Base-by-base conservation (phyloP, 1,139 yeast species). In the Meyerozyma athensensis region DNA sequence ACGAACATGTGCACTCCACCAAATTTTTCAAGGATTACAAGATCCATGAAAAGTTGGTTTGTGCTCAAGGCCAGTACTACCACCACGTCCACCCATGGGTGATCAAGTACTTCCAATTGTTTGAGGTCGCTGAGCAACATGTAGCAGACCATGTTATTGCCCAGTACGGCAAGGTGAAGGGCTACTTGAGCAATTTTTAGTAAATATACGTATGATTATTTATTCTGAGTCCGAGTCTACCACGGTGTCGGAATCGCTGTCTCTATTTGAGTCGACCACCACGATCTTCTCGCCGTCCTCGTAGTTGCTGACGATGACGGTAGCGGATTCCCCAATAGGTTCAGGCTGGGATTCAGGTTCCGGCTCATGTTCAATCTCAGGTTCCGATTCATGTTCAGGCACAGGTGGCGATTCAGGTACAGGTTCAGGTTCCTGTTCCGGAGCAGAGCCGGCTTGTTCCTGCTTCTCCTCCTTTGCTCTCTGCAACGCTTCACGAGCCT, bases 401-500 rank as follows among this genome's bases (percentile, higher is more conserved):
- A 16, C 31, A 3, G 20, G n/a, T n/a, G n/a, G n/a, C n/a, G n/a
- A n/a, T 13, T 21, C 26, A 2, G 17, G 18, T 5, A 7, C 35
- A 4, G 7, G 18, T 21, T 3, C 36, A 5, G 30, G 31, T 23
- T 24, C n/a, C 23, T 17, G 13, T 4, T 18, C 34, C n/a, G 10
- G n/a, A 6, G 14, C 31, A 3, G 20, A 30, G 10, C 24, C 30
- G n/a, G 10, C 33, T 17, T 21, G 4, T 28, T 7, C 7, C 33
- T n/a, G 24, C 14, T 18, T 16, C 19, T 6, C 12, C 8, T 17
- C 3, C 32, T 28, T 28, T 28, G 12, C 37, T 44, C 5, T 38
- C 50, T n/a, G n/a, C 39, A 58, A 47, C 12, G 61, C 69, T 55
- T 84, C 90, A 47, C 94, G 76, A 43, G 68, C 64, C 61, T 87